Percentiles rank a stretch among this genome's conserved stretches.
Evolutionary conservation across 164 flowering plant species (phyloP).

Genomic region (Vitis labrusca): DNA sequence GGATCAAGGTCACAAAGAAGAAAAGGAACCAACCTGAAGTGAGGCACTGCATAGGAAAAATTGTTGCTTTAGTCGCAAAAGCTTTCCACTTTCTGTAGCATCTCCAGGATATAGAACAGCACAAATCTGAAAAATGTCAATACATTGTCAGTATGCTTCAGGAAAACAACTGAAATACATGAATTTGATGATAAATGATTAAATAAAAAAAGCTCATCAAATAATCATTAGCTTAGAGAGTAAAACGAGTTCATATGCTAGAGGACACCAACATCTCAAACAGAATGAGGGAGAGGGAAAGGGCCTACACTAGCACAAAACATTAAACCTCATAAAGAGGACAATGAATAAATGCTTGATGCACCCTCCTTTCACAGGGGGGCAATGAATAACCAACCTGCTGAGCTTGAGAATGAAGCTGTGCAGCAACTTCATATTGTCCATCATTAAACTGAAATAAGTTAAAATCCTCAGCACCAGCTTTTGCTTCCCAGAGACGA

Average conservation of each 20-base stretch:
- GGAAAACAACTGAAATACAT: too few relatives aligned
- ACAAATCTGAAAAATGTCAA: conserved; percentile 68
- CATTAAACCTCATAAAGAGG: too few relatives aligned
- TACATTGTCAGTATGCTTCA: neutral
- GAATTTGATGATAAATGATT: too few relatives aligned
- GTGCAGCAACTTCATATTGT: conserved; percentile 80
- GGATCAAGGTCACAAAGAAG: neutral
- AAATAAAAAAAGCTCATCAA: too few relatives aligned
- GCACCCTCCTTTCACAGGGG: too few relatives aligned
- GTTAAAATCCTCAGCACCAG: conserved; percentile 67
- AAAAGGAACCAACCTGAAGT: conserved; percentile 66
- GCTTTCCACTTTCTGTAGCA: conserved; percentile 88
- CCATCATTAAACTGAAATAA: conserved; percentile 89
- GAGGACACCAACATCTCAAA: too few relatives aligned
- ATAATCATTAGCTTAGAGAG: too few relatives aligned
- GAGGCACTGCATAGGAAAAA: conserved; percentile 97
- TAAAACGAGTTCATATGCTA: too few relatives aligned
- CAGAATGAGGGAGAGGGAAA: too few relatives aligned
- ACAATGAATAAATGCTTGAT: too few relatives aligned
- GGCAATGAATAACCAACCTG: conserved; percentile 47
- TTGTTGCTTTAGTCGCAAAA: conserved; percentile 88
- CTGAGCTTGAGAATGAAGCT: conserved; percentile 83
- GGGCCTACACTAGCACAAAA: too few relatives aligned
- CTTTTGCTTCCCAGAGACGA: conserved; percentile 99
- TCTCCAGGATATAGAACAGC: conserved; percentile 97